These are phyloP conservation scores for Tetrapyrgos nigripes DNA, from an alignment of 1,284 basidiomycete species.

Conservation along the genomic window DNA sequence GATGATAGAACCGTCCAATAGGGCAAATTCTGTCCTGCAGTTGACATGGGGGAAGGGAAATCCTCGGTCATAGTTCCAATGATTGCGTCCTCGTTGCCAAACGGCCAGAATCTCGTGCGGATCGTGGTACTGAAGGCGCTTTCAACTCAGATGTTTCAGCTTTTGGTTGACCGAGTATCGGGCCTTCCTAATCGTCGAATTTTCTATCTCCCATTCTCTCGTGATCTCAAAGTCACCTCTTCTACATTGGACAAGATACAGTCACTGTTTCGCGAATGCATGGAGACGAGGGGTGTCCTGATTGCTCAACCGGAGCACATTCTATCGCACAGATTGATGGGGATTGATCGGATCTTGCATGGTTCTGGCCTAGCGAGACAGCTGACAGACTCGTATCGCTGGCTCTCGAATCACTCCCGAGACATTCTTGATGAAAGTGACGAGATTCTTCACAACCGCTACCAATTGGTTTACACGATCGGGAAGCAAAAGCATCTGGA, in stretches of 20 bases:
- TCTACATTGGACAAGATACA: conserved; percentile 29
- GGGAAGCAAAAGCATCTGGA: conserved; percentile 45
- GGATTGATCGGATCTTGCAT: conserved; percentile 36
- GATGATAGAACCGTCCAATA: conserved; percentile 52
- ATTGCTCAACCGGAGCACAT: conserved; percentile 60
- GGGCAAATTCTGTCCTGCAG: conserved; percentile 48
- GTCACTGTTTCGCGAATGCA: conserved; percentile 44
- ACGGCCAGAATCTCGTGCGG: conserved; percentile 48
- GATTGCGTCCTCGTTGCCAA: conserved; percentile 42
- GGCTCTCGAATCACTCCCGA: conserved; percentile 9
- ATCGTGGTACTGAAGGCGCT: conserved; percentile 53
- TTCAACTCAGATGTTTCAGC: conserved; percentile 50
- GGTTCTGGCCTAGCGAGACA: neutral
- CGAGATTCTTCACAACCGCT: conserved; percentile 24
- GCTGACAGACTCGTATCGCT: conserved; percentile 3
- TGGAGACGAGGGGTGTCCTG: conserved; percentile 45
- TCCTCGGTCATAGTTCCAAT: conserved; percentile 59
- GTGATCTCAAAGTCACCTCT: conserved; percentile 34
- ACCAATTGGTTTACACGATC: conserved; percentile 42
- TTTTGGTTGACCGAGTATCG: conserved; percentile 48
- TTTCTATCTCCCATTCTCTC: conserved; percentile 55
- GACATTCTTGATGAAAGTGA: conserved; percentile 21
- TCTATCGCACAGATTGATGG: conserved; percentile 54
- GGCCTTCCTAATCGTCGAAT: conserved; percentile 51
- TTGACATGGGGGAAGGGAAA: conserved; percentile 69